phyloP scores from a whole-genome alignment of 441 rosid genomes.

The Arabidopsis hybrid region DNA sequence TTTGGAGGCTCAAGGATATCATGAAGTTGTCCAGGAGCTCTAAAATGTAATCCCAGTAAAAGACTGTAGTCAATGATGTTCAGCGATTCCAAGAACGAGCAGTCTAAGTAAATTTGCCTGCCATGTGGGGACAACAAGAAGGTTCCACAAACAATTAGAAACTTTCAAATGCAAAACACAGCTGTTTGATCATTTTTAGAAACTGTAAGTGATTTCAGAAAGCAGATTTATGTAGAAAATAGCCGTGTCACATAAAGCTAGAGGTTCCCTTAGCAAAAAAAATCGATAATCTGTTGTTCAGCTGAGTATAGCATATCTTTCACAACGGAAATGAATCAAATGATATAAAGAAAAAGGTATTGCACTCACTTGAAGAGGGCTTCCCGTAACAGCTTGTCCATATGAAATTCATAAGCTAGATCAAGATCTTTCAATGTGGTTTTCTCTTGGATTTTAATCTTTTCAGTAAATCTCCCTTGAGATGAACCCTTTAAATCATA shows the following conservation, averaged over 20 bases:
- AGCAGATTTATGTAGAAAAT: background rate
- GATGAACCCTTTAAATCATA: constrained; percentile 97
- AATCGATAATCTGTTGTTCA: background rate
- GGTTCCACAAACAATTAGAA: constrained; percentile 29
- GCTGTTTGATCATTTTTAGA: background rate
- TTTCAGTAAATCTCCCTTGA: constrained; percentile 79
- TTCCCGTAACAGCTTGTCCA: constrained; percentile 86
- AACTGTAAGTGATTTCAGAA: background rate
- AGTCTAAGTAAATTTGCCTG: constrained; percentile 86
- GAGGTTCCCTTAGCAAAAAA: background rate
- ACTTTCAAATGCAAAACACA: background rate
- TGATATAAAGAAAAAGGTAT: constrained; percentile 16
- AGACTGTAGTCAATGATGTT: constrained; percentile 96
- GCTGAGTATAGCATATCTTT: constrained; percentile 3
- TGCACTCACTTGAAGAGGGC: constrained; percentile 74
- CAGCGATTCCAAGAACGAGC: constrained; percentile 88
- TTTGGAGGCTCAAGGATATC: constrained; percentile 65
- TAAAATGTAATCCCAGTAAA: constrained; percentile 90
- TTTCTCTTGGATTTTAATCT: constrained; percentile 68
- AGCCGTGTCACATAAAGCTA: constrained; percentile 7
- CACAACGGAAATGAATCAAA: background rate
- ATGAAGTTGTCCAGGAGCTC: constrained; percentile 83
- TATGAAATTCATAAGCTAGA: constrained; percentile 77
- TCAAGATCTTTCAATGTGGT: constrained; percentile 93
- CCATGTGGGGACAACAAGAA: constrained; percentile 37